Evolutionary conservation across 306 rosid species (phyloP).

Genomic region (Dalbergia cultrata): DNA sequence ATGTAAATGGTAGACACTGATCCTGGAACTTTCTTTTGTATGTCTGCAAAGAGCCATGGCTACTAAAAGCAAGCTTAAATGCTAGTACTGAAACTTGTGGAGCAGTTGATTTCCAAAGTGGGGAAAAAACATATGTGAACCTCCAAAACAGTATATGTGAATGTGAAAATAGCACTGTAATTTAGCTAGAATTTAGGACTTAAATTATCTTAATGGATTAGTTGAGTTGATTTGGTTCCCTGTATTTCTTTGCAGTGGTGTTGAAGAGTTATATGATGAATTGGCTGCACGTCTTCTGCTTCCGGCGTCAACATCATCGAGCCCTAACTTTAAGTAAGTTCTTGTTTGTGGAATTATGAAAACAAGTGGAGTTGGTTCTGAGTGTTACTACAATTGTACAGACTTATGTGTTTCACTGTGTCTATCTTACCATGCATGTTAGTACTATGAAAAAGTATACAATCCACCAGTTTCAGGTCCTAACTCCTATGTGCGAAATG

Average conservation of each 20-base stretch:
- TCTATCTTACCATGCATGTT: slow-evolving; percentile 20
- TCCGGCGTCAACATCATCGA: slow-evolving; percentile 55
- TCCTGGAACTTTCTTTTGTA: slow-evolving; percentile 30
- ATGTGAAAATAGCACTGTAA: not conserved
- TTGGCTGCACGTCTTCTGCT: slow-evolving; percentile 74
- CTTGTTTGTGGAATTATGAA: slow-evolving; percentile 35
- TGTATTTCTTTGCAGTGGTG: slow-evolving; percentile 54
- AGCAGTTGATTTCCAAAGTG: not conserved
- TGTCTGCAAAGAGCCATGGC: slow-evolving; percentile 1
- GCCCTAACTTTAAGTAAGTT: slow-evolving; percentile 74
- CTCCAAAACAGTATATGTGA: not conserved
- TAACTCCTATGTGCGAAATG: slow-evolving; percentile 15
- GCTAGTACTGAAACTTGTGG: not conserved
- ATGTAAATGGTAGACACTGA: not conserved
- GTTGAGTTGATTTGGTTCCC: slow-evolving; percentile 21
- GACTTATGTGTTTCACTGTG: slow-evolving; percentile 6
- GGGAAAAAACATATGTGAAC: not conserved
- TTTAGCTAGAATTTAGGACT: not conserved
- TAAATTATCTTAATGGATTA: slow-evolving; percentile 32
- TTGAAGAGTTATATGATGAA: slow-evolving; percentile 78
- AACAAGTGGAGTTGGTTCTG: slow-evolving; percentile 30
- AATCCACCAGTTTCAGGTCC: not conserved
- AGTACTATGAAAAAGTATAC: not conserved
- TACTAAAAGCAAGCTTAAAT: not conserved
- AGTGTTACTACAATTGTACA: slow-evolving; percentile 19